phyloP scores from a whole-genome alignment of 208 protist species.

The Crithidia mellificae region DNA sequence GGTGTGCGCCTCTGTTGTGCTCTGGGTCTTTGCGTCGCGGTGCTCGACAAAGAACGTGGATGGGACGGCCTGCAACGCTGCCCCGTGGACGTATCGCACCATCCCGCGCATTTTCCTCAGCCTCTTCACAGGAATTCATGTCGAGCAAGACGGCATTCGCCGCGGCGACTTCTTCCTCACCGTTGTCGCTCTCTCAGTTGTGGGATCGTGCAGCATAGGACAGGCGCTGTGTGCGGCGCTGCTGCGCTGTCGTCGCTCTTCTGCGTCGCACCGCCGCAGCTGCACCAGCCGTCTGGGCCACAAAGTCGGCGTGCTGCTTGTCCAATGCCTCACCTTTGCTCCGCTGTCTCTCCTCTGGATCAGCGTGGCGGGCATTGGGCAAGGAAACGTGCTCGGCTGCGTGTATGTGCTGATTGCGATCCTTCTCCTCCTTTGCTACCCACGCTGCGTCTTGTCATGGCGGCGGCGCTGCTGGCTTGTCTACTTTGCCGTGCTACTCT shows the following conservation, averaged over 20 bases:
- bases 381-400: constrained; percentile 15
- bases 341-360: constrained; percentile 24
- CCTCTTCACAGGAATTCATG: constrained; percentile 2
- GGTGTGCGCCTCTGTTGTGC: background rate
- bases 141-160: constrained; percentile 7
- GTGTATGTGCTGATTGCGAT: constrained; percentile 9
- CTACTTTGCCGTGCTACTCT: constrained; percentile 15
- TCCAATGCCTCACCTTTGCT: constrained; percentile 5
- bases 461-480: constrained; percentile 17
- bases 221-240: constrained; percentile 8
- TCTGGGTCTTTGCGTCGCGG: background rate
- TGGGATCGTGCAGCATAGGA: constrained; percentile 6
- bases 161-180: constrained; percentile 7
- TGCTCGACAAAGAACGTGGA: background rate
- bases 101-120: background rate
- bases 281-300: background rate
- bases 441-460: constrained; percentile 14
- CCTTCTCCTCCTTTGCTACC: constrained; percentile 11
- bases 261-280: background rate
- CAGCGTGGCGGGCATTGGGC: constrained; percentile 11
- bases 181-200: background rate
- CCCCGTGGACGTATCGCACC: background rate
- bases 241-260: background rate
- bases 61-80: background rate
- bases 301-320: background rate